Conservation (phyloP, 139 green algal genomes). For the Chlorella sp. region DNA sequence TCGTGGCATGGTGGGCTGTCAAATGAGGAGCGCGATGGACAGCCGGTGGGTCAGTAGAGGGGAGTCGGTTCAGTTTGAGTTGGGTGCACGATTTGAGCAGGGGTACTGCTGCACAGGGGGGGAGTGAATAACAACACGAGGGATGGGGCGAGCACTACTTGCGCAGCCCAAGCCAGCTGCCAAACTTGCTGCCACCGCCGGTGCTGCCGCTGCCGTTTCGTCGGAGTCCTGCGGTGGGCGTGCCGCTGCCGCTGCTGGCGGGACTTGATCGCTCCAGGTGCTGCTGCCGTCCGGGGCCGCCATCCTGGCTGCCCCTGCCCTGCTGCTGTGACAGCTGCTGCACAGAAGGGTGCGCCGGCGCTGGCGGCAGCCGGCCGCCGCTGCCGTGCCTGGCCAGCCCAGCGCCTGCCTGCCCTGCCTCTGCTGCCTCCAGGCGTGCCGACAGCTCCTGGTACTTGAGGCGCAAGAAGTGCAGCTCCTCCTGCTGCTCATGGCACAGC, state of each 20-base stretch:
- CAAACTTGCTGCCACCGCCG: not conserved
- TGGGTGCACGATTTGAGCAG: too few species aligned
- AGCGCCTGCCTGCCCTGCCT: not conserved
- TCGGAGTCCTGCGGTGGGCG: not conserved
- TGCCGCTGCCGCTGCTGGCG: not conserved
- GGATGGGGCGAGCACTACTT: not conserved
- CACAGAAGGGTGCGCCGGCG: not conserved
- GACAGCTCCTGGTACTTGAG: conserved; percentile 9
- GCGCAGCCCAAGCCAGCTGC: conserved; percentile 20
- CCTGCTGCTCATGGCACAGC: conserved; percentile 36
- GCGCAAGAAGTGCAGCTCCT: conserved; percentile 30
- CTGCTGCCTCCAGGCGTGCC: not conserved
- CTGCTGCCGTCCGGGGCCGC: not conserved
- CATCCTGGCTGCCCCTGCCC: not conserved
- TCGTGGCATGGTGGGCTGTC: too few species aligned
- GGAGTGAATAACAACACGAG: too few species aligned
- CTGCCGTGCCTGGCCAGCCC: not conserved
- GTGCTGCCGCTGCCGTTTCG: conserved; percentile 11
- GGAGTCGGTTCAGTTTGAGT: too few species aligned
- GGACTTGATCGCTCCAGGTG: not conserved
- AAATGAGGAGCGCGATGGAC: too few species aligned
- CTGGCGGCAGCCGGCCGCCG: not conserved
- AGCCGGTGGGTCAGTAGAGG: too few species aligned
- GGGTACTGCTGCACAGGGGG: too few species aligned
- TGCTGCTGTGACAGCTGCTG: conserved; percentile 8